These are phyloP conservation scores for Urtica urens DNA, from an alignment of 306 rosid species.

Conservation along the genomic window DNA sequence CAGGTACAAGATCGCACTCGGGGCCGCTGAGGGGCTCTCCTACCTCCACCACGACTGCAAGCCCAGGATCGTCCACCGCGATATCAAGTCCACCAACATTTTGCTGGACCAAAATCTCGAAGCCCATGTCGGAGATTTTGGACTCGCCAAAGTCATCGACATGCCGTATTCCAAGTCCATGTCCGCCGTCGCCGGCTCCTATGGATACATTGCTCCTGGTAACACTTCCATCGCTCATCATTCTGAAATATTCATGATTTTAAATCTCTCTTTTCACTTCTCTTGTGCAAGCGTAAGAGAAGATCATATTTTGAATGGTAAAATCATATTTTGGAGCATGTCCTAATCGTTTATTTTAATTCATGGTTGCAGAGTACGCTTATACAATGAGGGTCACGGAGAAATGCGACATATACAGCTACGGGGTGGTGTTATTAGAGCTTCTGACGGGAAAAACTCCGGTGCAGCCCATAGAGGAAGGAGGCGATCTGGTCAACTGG, in stretches of 20 bases:
- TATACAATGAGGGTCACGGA: constrained; percentile 95
- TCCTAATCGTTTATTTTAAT: constrained; percentile 6
- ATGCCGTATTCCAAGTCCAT: constrained; percentile 94
- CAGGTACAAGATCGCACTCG: constrained; percentile 78
- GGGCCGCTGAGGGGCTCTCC: constrained; percentile 98
- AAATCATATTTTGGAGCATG: constrained; percentile 4
- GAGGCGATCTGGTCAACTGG: constrained; percentile 87
- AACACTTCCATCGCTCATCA: no score
- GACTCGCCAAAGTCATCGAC: constrained; percentile 93
- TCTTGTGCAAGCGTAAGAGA: no score
- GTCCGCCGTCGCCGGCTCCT: constrained; percentile 98
- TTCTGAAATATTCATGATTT: no score
- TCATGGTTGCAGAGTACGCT: constrained; percentile 68
- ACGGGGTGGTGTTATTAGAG: constrained; percentile 90
- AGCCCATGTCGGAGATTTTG: constrained; percentile 98
- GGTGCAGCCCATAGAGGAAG: constrained; percentile 80
- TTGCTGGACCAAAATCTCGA: constrained; percentile 73
- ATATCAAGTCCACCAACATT: constrained; percentile 87
- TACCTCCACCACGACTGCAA: constrained; percentile 97
- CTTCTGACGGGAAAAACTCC: constrained; percentile 82
- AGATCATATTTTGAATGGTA: no score
- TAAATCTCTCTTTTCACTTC: no score
- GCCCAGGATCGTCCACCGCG: constrained; percentile 89
- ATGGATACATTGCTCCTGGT: constrained; percentile 99
- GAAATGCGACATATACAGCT: constrained; percentile 90